Conservation (phyloP, 2,329 filamentous ascomycete genomes). For the Thielaviopsis ethacetica region DNA sequence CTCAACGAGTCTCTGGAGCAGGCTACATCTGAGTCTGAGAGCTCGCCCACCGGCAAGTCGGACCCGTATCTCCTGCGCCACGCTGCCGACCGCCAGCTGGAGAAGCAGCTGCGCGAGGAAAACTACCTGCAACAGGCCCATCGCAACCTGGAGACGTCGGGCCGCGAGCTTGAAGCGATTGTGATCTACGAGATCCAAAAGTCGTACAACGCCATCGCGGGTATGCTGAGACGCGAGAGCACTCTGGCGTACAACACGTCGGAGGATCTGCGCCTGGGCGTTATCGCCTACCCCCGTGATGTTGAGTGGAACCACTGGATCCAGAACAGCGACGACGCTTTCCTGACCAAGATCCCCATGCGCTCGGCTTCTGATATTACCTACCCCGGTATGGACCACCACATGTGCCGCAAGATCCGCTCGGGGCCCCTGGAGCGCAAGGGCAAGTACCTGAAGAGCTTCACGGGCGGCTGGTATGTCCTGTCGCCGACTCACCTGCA, state of each 20-base stretch:
- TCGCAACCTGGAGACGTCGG: slow-evolving; percentile 83
- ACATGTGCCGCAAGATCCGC: slow-evolving; percentile 66
- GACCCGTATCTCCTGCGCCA: slow-evolving; percentile 83
- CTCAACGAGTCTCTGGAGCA: slow-evolving; percentile 71
- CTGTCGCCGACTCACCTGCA: slow-evolving; percentile 92
- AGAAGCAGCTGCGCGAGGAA: slow-evolving; percentile 88
- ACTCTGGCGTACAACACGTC: slow-evolving; percentile 64
- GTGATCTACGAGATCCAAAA: slow-evolving; percentile 97
- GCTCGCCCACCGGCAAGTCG: slow-evolving; percentile 59
- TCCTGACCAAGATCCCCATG: slow-evolving; percentile 68
- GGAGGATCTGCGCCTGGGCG: slow-evolving; percentile 67
- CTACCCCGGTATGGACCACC: slow-evolving; percentile 81
- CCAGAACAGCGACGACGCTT: slow-evolving; percentile 64
- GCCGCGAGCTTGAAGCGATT: slow-evolving; percentile 87
- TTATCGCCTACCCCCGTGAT: slow-evolving; percentile 86
- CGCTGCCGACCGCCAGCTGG: slow-evolving; percentile 75
- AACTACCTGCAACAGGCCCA: slow-evolving; percentile 96
- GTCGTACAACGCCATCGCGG: slow-evolving; percentile 85
- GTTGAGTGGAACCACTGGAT: slow-evolving; percentile 70
- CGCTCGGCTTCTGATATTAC: slow-evolving; percentile 67
- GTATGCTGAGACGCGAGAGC: slow-evolving; percentile 79
- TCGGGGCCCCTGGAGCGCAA: slow-evolving; percentile 89
- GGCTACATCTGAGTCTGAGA: slow-evolving; percentile 59
- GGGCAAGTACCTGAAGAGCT: slow-evolving; percentile 97
- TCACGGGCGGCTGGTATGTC: slow-evolving; percentile 93